Evolutionary conservation across 2,329 filamentous ascomycete species (phyloP).

Genomic region (Ceratocystis albifundus): DNA sequence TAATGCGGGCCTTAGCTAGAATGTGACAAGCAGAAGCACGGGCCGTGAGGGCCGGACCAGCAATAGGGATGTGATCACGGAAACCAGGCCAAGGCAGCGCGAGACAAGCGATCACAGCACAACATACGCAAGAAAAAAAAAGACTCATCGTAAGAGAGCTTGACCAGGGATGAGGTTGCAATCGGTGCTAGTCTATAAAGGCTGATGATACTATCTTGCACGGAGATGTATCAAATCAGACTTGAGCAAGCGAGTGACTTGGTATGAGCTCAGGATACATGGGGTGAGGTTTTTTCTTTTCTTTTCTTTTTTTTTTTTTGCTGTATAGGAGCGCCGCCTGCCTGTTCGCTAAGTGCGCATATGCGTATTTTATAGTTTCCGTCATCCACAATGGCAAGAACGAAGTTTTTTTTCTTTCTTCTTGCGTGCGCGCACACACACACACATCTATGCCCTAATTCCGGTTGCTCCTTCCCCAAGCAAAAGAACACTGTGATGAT

Average conservation of each 20-base stretch:
- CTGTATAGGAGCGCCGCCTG: neutral
- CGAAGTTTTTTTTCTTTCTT: too few relatives aligned
- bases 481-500: neutral
- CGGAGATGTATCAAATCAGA: neutral
- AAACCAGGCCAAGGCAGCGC: neutral
- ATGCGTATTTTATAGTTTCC: neutral
- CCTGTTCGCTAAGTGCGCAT: neutral
- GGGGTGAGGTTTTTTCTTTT: too few relatives aligned
- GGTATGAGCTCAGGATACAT: neutral
- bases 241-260: neutral
- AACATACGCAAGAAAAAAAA: too few relatives aligned
- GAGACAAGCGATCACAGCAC: too few relatives aligned
- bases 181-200: neutral
- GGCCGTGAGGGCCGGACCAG: neutral
- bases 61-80: neutral
- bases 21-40: constrained; percentile 5
- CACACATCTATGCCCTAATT: neutral
- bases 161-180: neutral
- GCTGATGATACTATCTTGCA: neutral
- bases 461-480: neutral
- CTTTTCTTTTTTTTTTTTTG: too few relatives aligned
- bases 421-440: neutral
- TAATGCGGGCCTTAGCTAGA: neutral
- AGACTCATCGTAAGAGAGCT: too few relatives aligned
- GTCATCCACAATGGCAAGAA: too few relatives aligned